A percentile compares a stretch with the other conserved stretches of the same genome.
Evolutionary conservation across 495 filamentous ascomycete species (phyloP).

Genomic region (Chaetomidium leptoderma): DNA sequence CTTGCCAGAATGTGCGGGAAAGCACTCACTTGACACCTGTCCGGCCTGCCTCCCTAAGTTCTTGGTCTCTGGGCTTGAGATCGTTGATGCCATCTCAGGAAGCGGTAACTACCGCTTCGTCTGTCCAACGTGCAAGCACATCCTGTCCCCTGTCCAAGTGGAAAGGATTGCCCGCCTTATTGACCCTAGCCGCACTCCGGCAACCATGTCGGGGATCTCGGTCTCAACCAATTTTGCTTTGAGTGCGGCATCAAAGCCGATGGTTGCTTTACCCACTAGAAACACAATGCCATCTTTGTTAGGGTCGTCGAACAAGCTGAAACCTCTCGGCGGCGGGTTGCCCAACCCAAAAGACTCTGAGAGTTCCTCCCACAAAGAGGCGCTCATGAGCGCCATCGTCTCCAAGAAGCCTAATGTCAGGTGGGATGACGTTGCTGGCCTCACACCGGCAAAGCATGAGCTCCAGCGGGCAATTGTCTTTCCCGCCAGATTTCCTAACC

Average conservation of each 20-base stretch:
- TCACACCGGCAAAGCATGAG: constrained; percentile 86
- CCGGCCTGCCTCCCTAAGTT: constrained; percentile 8
- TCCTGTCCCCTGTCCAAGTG: constrained; percentile 2
- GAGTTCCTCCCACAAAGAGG: background rate
- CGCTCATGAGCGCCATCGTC: constrained; percentile 62
- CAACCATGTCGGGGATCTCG: background rate
- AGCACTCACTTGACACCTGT: constrained; percentile 15
- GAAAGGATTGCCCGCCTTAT: constrained; percentile 12
- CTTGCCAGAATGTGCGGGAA: constrained; percentile 6
- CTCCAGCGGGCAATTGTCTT: constrained; percentile 92
- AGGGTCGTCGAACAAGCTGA: background rate
- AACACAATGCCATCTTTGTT: background rate
- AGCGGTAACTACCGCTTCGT: constrained; percentile 9
- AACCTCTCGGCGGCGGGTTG: background rate
- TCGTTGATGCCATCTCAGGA: background rate
- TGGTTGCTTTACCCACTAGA: background rate
- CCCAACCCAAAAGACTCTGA: background rate
- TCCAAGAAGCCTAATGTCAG: constrained; percentile 86
- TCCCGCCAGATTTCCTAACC: constrained; percentile 89
- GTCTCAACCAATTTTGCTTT: background rate
- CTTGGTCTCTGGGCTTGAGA: constrained; percentile 6
- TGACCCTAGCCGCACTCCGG: background rate
- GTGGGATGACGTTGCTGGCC: constrained; percentile 92
- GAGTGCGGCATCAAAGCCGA: background rate
- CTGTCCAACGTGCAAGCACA: constrained; percentile 7